Evolutionary conservation across 306 rosid genomes (phyloP).

Genomic region (Citrullus colocynthis): DNA sequence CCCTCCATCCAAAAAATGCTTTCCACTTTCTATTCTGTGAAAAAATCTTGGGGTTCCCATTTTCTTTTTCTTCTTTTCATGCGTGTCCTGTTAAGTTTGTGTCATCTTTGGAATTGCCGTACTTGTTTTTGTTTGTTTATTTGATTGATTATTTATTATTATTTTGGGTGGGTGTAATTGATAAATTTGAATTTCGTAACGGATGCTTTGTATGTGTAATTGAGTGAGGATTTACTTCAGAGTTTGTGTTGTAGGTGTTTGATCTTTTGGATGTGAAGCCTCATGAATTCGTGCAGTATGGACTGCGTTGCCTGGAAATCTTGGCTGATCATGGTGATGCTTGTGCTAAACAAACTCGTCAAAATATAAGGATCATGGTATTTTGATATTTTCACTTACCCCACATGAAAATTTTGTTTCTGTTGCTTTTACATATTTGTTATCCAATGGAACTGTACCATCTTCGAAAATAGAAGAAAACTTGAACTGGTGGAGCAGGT

Average conservation of each 20-base stretch:
- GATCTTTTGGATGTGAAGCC: slow-evolving; percentile 84
- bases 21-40: not conserved
- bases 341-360: slow-evolving; percentile 75
- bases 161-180: not conserved
- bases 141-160: not conserved
- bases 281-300: slow-evolving; percentile 65
- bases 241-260: slow-evolving; percentile 52
- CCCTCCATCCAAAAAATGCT: not conserved
- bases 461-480: not conserved
- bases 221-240: not conserved
- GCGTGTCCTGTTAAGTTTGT: not conserved
- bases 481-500: slow-evolving; percentile 44
- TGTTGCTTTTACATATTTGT: not conserved
- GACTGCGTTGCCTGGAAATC: slow-evolving; percentile 72
- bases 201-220: not conserved
- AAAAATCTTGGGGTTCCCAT: not conserved
- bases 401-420: not conserved
- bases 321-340: slow-evolving; percentile 53
- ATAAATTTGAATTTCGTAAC: not conserved
- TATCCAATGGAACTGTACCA: not conserved
- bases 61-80: not conserved
- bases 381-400: slow-evolving; percentile 43
- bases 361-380: slow-evolving; percentile 79
- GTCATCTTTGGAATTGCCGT: not conserved
- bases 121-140: not conserved